Evolutionary conservation across 176 grass and related monocot genomes (phyloP).

Genomic region (Puccinellia tenuiflora): DNA sequence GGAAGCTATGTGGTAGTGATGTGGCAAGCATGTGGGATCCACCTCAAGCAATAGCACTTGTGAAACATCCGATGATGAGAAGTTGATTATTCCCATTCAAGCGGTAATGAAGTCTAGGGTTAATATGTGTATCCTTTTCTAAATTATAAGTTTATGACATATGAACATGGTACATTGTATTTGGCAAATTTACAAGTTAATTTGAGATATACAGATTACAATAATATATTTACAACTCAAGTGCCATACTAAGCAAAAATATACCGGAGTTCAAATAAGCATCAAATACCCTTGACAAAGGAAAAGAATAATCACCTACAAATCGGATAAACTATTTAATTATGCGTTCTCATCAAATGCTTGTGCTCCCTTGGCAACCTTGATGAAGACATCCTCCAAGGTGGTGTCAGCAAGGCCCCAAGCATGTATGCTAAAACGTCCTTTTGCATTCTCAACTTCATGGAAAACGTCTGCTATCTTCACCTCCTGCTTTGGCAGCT

Average conservation of each 20-base stretch:
- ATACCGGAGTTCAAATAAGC: background rate
- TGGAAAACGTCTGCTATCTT: slow-evolving; percentile 47
- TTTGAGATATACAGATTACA: background rate
- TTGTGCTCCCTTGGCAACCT: slow-evolving; percentile 45
- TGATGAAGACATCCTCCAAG: slow-evolving; percentile 59
- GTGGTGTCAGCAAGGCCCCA: slow-evolving; percentile 57
- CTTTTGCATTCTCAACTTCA: slow-evolving; percentile 38
- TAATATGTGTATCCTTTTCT: background rate
- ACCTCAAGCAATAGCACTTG: background rate
- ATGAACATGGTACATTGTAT: background rate
- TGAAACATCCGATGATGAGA: background rate
- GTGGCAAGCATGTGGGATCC: background rate
- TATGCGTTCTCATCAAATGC: slow-evolving; percentile 13
- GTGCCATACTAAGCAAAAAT: background rate
- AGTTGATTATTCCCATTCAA: background rate
- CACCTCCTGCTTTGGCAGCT: slow-evolving; percentile 51
- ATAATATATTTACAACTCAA: slow-evolving; percentile 13
- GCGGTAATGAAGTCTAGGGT: background rate
- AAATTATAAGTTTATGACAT: background rate
- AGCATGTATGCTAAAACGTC: slow-evolving; percentile 32
- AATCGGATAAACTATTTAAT: background rate
- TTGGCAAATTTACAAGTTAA: background rate
- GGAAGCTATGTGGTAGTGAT: background rate
- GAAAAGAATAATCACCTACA: background rate
- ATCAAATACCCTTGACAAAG: background rate